Conservation (phyloP, 2,329 filamentous ascomycete genomes). For the Thielaviopsis musarum region DNA sequence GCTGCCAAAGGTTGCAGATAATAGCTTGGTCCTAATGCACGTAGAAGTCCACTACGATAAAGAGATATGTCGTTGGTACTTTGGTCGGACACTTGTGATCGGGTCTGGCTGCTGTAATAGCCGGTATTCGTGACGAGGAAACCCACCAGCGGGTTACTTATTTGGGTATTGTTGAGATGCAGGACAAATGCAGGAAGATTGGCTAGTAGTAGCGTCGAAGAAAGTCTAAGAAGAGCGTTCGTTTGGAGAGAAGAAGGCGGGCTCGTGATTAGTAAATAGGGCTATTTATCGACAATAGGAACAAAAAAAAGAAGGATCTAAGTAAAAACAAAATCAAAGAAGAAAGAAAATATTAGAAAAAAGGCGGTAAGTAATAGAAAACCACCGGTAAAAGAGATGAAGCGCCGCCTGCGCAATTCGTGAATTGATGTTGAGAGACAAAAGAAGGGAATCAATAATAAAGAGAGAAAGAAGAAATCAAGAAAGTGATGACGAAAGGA, state of each 20-base stretch:
- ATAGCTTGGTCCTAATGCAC: neutral
- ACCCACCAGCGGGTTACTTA: neutral
- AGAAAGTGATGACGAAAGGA: neutral
- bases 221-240: too few species aligned
- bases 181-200: neutral
- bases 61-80: neutral
- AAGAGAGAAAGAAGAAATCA: neutral
- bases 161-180: neutral
- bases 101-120: neutral
- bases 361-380: neutral
- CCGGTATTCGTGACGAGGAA: neutral
- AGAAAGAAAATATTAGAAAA: neutral
- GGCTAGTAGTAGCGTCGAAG: neutral
- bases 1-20: neutral
- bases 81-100: neutral
- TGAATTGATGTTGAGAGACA: neutral
- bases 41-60: too few species aligned
- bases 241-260: neutral
- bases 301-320: neutral
- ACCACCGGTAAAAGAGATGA: neutral
- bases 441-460: neutral
- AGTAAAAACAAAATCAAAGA: neutral
- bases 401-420: neutral
- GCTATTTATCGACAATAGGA: neutral
- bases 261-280: neutral